Evolutionary conservation across 768 basidiomycete species (phyloP), one percentile per base, ranked within the genome.

Genomic region (Lentinula raphanica): DNA sequence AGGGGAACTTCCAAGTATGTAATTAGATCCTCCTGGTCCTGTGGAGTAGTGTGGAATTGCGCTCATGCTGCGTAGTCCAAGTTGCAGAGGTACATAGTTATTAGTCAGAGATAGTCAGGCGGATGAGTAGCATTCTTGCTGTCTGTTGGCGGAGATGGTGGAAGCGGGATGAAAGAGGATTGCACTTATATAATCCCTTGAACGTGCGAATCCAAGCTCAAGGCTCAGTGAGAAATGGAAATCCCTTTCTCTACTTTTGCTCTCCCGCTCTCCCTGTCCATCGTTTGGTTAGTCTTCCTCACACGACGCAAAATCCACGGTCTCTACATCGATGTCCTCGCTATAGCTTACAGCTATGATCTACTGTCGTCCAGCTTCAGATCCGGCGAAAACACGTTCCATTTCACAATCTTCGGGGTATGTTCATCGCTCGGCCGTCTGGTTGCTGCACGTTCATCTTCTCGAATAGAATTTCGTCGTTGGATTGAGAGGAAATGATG

Each of bases 401-500:
- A 54, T 23, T 65, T 65, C 56, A 36, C 54, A 25, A 35, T 65
- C 28, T 40, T 65, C 25, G 51, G 63, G 28, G 64, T 64, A 49
- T 44, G 62, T 60, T 17, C 58, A 39, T 42, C 19, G 2, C 39
- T n/a, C 42, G 11, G 28, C 28, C 53, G 32, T 27, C 21, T 48
- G 7, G 12, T 32, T 15, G 36, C 12, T 31, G 7, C 31, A 35
- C 31, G 11, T 38, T 3, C 39, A 17, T 25, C 13, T 3, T n/a
- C n/a, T n/a, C n/a, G n/a, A 27, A 17, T 35, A 64, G 63, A 56
- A 64, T 44, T 23, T 25, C 1, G 62, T 63, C 28, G 67, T 72
- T 0, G 74, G 71, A 5, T 40, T 72, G 5, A 60, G 60, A 27
- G 74, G 73, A 0, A 68, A 71, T n/a, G 67, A 68, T 38, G 71